Evolutionary conservation across 768 basidiomycete genomes (phyloP).

Genomic region (Pisolithus sp.): DNA sequence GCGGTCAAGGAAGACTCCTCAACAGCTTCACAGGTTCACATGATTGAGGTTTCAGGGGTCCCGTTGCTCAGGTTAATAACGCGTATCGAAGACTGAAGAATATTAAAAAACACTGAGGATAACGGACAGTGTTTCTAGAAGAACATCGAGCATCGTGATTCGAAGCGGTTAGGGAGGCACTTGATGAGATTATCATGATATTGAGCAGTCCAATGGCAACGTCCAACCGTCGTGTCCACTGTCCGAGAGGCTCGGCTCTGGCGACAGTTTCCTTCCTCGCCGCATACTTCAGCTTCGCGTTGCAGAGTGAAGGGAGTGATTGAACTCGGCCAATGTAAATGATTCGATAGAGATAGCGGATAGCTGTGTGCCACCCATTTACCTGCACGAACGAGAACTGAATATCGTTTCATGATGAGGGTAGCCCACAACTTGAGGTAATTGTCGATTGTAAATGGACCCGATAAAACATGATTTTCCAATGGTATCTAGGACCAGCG

Average conservation of each 20-base stretch:
- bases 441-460: not conserved
- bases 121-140: not conserved
- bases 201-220: constrained; percentile 8
- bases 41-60: not conserved
- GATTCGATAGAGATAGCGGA: constrained; percentile 17
- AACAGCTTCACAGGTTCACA: constrained; percentile 3
- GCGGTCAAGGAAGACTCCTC: constrained; percentile 8
- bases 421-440: constrained; percentile 5
- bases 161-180: constrained; percentile 13
- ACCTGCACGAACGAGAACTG: constrained; percentile 24
- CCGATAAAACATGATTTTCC: constrained; percentile 10
- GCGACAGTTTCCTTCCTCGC: constrained; percentile 5
- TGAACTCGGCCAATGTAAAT: constrained; percentile 15
- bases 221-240: constrained; percentile 20
- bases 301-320: constrained; percentile 13
- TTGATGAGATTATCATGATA: constrained; percentile 9
- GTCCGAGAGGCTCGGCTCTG: constrained; percentile 14
- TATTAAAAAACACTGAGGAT: constrained; percentile 12
- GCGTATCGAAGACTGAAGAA: constrained; percentile 12
- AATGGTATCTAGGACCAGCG: constrained; percentile 20
- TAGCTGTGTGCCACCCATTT: constrained; percentile 21
- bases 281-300: constrained; percentile 7
- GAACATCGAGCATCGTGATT: constrained; percentile 3
- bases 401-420: constrained; percentile 19
- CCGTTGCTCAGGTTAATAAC: constrained; percentile 15